Evolutionary conservation across 257 asterid genomes (phyloP).

Genomic region (Solanum chiquidenum): DNA sequence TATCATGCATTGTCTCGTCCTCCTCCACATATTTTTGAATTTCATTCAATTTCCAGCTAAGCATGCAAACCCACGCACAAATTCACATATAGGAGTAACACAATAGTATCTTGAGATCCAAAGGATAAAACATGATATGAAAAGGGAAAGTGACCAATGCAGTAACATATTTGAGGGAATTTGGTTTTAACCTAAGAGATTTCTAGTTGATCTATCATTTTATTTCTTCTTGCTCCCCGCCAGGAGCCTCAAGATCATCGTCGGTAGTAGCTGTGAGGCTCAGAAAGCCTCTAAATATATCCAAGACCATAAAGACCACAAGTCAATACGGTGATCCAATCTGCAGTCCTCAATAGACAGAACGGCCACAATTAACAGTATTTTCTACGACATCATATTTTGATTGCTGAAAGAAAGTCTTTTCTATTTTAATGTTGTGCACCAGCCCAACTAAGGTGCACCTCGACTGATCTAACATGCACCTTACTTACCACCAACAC

Average conservation of each 20-base stretch:
- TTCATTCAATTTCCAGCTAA: background rate
- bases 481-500: background rate
- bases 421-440: background rate
- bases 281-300: background rate
- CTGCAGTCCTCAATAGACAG: background rate
- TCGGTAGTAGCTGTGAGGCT: background rate
- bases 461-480: background rate
- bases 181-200: background rate
- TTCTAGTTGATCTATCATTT: background rate
- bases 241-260: background rate
- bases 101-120: background rate
- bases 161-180: background rate
- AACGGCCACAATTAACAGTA: background rate
- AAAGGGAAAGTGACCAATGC: background rate
- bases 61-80: background rate
- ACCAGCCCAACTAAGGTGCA: background rate
- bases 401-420: background rate
- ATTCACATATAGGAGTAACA: background rate
- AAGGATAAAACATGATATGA: background rate
- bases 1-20: background rate
- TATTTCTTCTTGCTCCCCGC: background rate
- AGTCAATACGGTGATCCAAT: background rate
- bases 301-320: background rate
- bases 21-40: background rate
- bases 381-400: background rate